Percentiles rank a stretch among this genome's conserved stretches.
These are phyloP conservation scores for Larix kaempferi DNA, from an alignment of 75 land plant genomes.

Conservation along the genomic window DNA sequence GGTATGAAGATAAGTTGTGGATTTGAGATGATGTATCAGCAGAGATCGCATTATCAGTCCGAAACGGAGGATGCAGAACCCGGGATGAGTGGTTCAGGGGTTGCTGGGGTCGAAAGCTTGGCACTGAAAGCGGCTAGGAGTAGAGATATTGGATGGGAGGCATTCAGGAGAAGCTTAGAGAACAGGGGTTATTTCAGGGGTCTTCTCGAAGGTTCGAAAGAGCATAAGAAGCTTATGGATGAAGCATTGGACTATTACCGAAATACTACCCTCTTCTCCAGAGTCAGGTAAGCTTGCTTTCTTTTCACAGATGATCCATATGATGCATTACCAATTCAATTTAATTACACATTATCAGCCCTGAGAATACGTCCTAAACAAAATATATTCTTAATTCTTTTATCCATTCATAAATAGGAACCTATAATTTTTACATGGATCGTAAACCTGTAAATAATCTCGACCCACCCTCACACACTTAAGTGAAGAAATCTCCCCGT, in stretches of 20 bases:
- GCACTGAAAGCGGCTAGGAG: slow-evolving; percentile 24
- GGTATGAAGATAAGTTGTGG: slow-evolving; percentile 98
- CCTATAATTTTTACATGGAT: neutral
- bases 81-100: neutral
- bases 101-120: slow-evolving; percentile 12
- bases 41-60: slow-evolving; percentile 26
- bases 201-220: slow-evolving; percentile 85
- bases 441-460: too few species aligned
- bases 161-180: slow-evolving; percentile 64
- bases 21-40: slow-evolving; percentile 95
- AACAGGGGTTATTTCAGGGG: slow-evolving; percentile 71
- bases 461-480: too few species aligned
- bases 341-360: neutral
- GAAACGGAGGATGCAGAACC: neutral
- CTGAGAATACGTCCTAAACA: neutral
- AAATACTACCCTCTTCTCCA: slow-evolving; percentile 37
- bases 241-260: slow-evolving; percentile 58
- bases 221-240: slow-evolving; percentile 60
- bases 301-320: slow-evolving; percentile 1
- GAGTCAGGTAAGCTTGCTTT: slow-evolving; percentile 47
- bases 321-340: neutral
- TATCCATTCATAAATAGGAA: too few species aligned
- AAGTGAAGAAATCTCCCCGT: too few species aligned
- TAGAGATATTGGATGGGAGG: slow-evolving; percentile 67
- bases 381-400: too few species aligned